A percentile compares a stretch with the other conserved stretches of the same genome.
Evolutionary conservation across 108 stramenopile genomes (phyloP).

Genomic region (Heterococcus sp.): DNA sequence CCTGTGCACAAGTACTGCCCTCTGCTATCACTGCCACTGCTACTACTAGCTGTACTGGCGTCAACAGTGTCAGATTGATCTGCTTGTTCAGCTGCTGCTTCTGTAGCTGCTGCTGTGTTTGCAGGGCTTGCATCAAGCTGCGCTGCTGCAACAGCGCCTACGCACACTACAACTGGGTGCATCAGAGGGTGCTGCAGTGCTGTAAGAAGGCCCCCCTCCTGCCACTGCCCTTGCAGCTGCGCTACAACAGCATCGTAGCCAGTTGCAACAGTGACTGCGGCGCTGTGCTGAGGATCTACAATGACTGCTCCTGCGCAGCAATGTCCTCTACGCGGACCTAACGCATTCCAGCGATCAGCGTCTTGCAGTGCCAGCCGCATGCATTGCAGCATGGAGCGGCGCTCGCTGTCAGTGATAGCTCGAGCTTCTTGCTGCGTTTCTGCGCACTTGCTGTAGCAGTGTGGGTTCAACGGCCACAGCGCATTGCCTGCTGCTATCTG

Average conservation of each 20-base stretch:
- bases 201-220: neutral
- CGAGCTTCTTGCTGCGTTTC: conserved; percentile 17
- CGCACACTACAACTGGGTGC: conserved; percentile 17
- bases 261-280: neutral
- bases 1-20: conserved; percentile 62
- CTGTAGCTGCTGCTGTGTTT: neutral
- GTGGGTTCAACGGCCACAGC: neutral
- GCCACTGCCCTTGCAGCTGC: neutral
- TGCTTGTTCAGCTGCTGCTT: neutral
- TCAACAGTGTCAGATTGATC: neutral
- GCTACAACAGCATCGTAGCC: neutral
- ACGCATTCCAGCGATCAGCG: neutral
- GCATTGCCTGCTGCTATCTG: neutral
- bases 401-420: conserved; percentile 11
- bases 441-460: conserved; percentile 23
- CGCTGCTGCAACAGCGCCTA: conserved; percentile 14
- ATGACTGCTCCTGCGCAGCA: conserved; percentile 18
- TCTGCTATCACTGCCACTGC: neutral
- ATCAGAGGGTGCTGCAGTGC: conserved; percentile 13
- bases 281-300: conserved; percentile 15
- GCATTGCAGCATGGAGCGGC: neutral
- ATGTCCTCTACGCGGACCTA: neutral
- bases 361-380: conserved; percentile 20
- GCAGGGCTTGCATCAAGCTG: neutral
- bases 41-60: neutral